Percentiles rank a stretch among this genome's conserved stretches.
phyloP scores from a whole-genome alignment of 306 rosid species.

The Quercus variabilis region DNA sequence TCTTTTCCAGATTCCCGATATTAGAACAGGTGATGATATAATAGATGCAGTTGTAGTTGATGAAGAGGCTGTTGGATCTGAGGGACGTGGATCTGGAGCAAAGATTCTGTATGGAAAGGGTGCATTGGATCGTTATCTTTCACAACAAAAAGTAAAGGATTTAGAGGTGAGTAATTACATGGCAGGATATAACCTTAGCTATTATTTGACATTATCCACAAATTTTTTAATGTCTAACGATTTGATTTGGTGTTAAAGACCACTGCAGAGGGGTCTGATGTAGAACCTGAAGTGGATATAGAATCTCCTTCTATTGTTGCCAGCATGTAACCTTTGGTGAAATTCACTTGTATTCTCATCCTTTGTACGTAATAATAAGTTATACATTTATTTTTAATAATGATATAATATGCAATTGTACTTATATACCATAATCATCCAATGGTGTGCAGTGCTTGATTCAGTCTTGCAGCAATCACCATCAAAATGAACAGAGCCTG shows the following conservation, averaged over 20 bases:
- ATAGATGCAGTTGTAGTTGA: conserved; percentile 83
- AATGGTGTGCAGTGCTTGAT: conserved; percentile 13
- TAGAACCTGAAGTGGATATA: conserved; percentile 65
- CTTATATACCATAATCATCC: conserved; percentile 12
- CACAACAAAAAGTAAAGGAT: conserved; percentile 38
- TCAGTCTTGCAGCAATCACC: neutral
- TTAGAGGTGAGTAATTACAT: conserved; percentile 39
- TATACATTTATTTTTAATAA: conserved; percentile 38
- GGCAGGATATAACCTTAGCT: neutral
- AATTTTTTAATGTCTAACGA: neutral
- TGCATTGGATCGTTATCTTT: conserved; percentile 66
- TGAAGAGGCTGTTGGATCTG: conserved; percentile 69
- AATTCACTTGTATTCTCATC: conserved; percentile 28
- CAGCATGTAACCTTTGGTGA: conserved; percentile 64
- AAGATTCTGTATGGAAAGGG: conserved; percentile 80
- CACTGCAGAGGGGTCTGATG: conserved; percentile 26
- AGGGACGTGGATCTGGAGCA: conserved; percentile 51
- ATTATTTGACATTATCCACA: neutral
- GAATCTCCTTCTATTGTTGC: conserved; percentile 77
- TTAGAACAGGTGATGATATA: conserved; percentile 60
- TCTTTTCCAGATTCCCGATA: conserved; percentile 77
- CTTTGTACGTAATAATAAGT: conserved; percentile 60
- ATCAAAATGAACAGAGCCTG: neutral
- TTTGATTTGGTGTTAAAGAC: conserved; percentile 28
- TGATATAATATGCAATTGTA: conserved; percentile 21